Conservation (phyloP, 1,139 yeast species). For the Yamadazyma trypodendri region DNA sequence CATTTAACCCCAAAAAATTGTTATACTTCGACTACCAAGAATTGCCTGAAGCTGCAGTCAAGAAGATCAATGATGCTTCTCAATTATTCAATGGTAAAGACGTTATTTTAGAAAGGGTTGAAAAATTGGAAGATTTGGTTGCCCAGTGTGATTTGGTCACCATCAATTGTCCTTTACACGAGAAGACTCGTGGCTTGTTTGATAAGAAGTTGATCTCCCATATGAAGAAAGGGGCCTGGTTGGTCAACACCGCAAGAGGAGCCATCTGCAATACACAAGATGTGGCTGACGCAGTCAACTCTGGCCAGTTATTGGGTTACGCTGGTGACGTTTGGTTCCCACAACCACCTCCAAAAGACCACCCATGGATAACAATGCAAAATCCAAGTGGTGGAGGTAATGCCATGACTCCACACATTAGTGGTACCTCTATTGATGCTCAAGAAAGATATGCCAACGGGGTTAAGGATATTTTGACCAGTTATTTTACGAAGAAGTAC, state of each 20-base stretch:
- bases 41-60: slow-evolving; percentile 56
- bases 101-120: slow-evolving; percentile 55
- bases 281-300: slow-evolving; percentile 68
- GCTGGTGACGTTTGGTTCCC: slow-evolving; percentile 87
- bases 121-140: slow-evolving; percentile 64
- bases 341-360: slow-evolving; percentile 76
- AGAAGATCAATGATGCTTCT: slow-evolving; percentile 46
- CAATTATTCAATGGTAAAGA: slow-evolving; percentile 39
- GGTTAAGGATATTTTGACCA: slow-evolving; percentile 59
- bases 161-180: slow-evolving; percentile 77
- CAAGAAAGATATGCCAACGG: slow-evolving; percentile 74
- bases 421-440: slow-evolving; percentile 81
- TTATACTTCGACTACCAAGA: slow-evolving; percentile 77
- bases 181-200: slow-evolving; percentile 63
- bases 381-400: slow-evolving; percentile 72
- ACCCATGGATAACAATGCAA: slow-evolving; percentile 73
- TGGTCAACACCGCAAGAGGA: slow-evolving; percentile 84
- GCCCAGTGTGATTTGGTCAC: slow-evolving; percentile 72
- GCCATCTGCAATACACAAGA: slow-evolving; percentile 73
- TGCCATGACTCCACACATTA: slow-evolving; percentile 83
- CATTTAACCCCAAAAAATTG: slow-evolving; percentile 74
- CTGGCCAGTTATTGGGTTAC: slow-evolving; percentile 73
- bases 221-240: slow-evolving; percentile 75
- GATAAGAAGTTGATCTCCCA: slow-evolving; percentile 66
- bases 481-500: slow-evolving; percentile 58